Conservation (phyloP, 768 basidiomycete species). For the Mycena polygramma region DNA sequence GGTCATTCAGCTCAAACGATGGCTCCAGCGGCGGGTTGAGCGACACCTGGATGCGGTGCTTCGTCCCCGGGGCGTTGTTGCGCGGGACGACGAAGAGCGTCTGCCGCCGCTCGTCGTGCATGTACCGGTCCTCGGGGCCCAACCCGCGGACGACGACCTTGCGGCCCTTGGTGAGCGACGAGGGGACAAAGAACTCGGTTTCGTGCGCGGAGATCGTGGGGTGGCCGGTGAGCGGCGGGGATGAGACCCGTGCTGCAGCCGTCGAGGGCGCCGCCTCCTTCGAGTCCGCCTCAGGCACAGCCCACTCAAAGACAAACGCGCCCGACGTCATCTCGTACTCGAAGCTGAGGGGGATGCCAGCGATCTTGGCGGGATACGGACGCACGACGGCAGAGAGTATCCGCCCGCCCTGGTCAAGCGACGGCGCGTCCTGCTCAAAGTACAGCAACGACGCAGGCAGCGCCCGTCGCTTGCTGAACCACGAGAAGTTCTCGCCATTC, state of each 20-base stretch:
- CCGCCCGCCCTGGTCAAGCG: slow-evolving; percentile 86
- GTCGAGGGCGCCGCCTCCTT: slow-evolving; percentile 6
- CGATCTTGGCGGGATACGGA: slow-evolving; percentile 92
- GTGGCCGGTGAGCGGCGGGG: slow-evolving; percentile 57
- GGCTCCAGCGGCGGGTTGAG: slow-evolving; percentile 66
- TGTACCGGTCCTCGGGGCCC: slow-evolving; percentile 60
- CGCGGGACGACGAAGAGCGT: slow-evolving; percentile 76
- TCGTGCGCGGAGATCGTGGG: slow-evolving; percentile 63
- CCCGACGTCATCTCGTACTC: slow-evolving; percentile 86
- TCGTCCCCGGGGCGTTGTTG: slow-evolving; percentile 57
- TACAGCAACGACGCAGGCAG: slow-evolving; percentile 68
- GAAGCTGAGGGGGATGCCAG: slow-evolving; percentile 83
- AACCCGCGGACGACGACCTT: slow-evolving; percentile 72
- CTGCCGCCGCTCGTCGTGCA: slow-evolving; percentile 75
- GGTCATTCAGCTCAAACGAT: slow-evolving; percentile 69
- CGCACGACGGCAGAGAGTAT: slow-evolving; percentile 85
- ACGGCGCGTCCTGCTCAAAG: slow-evolving; percentile 71
- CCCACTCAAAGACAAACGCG: slow-evolving; percentile 76
- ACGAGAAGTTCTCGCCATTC: slow-evolving; percentile 98
- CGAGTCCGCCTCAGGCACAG: slow-evolving; percentile 34
- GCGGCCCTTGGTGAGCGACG: slow-evolving; percentile 67
- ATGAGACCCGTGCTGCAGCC: slow-evolving; percentile 40
- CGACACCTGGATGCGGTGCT: slow-evolving; percentile 66
- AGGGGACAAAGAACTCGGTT: slow-evolving; percentile 89
- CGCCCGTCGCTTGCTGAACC: slow-evolving; percentile 80